Percentiles rank a stretch among this genome's conserved stretches.
Conservation (phyloP, 257 asterid genomes). For the Vinca minor region DNA sequence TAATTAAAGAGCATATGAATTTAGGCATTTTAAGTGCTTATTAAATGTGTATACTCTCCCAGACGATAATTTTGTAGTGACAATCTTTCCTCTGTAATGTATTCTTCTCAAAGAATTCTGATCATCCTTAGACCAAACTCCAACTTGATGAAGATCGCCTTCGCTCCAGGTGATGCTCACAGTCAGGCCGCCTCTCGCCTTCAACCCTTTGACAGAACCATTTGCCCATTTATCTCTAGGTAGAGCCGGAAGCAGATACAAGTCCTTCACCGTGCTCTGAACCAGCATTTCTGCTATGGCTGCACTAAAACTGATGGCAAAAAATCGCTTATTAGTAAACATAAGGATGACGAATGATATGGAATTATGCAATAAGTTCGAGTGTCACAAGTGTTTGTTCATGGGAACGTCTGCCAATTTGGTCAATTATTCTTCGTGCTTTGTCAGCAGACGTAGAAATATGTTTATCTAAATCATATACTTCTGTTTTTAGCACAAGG, state of each 20-base stretch:
- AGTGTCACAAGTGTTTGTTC: too few species aligned
- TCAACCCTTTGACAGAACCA: slow-evolving; percentile 62
- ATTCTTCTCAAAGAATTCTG: slow-evolving; percentile 30
- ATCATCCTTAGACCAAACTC: slow-evolving; percentile 39
- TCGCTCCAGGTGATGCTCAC: slow-evolving; percentile 58
- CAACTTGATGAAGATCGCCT: slow-evolving; percentile 54
- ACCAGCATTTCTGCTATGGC: slow-evolving; percentile 82
- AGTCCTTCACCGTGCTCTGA: slow-evolving; percentile 58
- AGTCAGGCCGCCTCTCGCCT: slow-evolving; percentile 52
- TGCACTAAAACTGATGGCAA: slow-evolving; percentile 48
- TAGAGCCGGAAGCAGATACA: slow-evolving; percentile 66
- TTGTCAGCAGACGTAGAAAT: too few species aligned
- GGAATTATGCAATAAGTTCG: not conserved
- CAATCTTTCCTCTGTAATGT: slow-evolving; percentile 41
- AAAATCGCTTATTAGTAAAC: not conserved
- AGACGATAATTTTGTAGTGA: slow-evolving; percentile 27
- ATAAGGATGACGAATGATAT: not conserved
- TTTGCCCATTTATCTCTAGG: slow-evolving; percentile 58
- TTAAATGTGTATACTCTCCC: slow-evolving; percentile 55
- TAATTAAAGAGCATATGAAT: slow-evolving; percentile 16
- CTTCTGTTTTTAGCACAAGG: too few species aligned
- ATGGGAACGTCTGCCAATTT: too few species aligned
- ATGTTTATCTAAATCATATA: too few species aligned
- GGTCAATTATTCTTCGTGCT: too few species aligned
- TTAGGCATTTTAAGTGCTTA: slow-evolving; percentile 40